Base-by-base conservation (phyloP, 31 red algal genomes). In the Asparagopsis taxiformis region DNA sequence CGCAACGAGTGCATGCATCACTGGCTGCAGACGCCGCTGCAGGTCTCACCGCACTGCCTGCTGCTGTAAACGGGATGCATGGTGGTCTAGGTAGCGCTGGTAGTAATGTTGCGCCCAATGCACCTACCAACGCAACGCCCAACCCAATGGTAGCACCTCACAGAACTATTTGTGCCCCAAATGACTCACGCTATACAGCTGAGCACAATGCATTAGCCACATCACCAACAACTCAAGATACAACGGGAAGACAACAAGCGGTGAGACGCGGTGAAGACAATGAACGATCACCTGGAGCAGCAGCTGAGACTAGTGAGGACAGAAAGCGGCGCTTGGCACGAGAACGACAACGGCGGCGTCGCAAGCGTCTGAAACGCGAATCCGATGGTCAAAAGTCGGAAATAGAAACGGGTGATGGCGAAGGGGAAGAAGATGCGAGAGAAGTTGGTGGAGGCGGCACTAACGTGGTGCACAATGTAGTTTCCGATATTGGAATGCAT, bases 261-360 rank as follows among this genome's bases (percentile, higher is more conserved):
- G 20, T 60, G 17, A 52, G 50, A 4, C 59, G 39, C 11, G 20
- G 48, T 31, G 65, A 24, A 55, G 49, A 8, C 0, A 54, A 34
- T 25, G 54, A 39, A 8, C 20, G 4, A 22, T 55, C 58, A 17
- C 36, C 35, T 9, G 52, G 31, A 2, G 32, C 48, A 30, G 63
- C 77, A 2, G 59, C 33, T 11, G 77, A 80, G 23, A 62, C 64
- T 2, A 54, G 35, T 3, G 64, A 59, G 38, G 77, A 80, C 8
- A 48, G 77, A 23, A 80, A 80, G 36, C 63, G 77, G 37, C 54
- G 77, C 35, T 60, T 80, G 22, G 77, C 77, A 0, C 24, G 77
- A 11, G 77, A 70, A 30, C 49, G 77, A n/a, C 63, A 80, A 51
- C 63, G 77, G 3, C 62, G 77, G n/a, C 54, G 77, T 48, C 62